phyloP scores from a whole-genome alignment of 805 yeast species.

The Lachancea dasiensis region DNA sequence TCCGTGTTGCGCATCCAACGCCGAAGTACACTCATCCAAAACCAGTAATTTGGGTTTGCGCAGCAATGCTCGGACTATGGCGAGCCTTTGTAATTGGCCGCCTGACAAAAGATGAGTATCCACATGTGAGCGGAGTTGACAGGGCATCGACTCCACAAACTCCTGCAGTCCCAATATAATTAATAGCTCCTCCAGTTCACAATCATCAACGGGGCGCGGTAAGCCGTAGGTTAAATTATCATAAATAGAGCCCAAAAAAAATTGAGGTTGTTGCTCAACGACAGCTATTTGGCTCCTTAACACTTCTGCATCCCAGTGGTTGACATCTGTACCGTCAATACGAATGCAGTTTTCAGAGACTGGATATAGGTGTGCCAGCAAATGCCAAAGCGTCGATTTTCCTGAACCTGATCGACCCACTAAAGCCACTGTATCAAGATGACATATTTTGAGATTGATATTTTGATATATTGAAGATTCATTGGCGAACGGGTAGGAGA shows the following conservation, averaged over 20 bases:
- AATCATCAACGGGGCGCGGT: slow-evolving; percentile 26
- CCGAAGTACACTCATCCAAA: slow-evolving; percentile 87
- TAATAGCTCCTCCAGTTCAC: slow-evolving; percentile 37
- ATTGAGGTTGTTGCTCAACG: slow-evolving; percentile 68
- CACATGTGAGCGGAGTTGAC: slow-evolving; percentile 54
- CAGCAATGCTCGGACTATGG: slow-evolving; percentile 76
- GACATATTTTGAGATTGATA: slow-evolving; percentile 38
- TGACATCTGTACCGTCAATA: slow-evolving; percentile 45
- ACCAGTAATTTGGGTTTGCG: slow-evolving; percentile 57
- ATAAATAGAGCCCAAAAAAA: slow-evolving; percentile 66
- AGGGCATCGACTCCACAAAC: slow-evolving; percentile 49
- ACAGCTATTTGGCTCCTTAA: slow-evolving; percentile 53
- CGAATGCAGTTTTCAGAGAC: slow-evolving; percentile 36
- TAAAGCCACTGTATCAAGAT: slow-evolving; percentile 54
- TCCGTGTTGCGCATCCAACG: slow-evolving; percentile 66
- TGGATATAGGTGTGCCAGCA: slow-evolving; percentile 51
- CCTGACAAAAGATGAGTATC: slow-evolving; percentile 62
- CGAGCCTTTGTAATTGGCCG: slow-evolving; percentile 84
- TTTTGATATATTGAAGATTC: slow-evolving; percentile 34
- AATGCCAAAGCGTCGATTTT: slow-evolving; percentile 65
- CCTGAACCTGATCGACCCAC: slow-evolving; percentile 91
- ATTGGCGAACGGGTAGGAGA: slow-evolving; percentile 41
- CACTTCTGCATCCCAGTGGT: slow-evolving; percentile 38
- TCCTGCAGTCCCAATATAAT: slow-evolving; percentile 45
- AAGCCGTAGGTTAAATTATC: slow-evolving; percentile 69